Percentiles rank a stretch among this genome's conserved stretches.
These are phyloP conservation scores for Sugiyamaella paludigena DNA, from an alignment of 1,139 yeast genomes.

Conservation along the genomic window DNA sequence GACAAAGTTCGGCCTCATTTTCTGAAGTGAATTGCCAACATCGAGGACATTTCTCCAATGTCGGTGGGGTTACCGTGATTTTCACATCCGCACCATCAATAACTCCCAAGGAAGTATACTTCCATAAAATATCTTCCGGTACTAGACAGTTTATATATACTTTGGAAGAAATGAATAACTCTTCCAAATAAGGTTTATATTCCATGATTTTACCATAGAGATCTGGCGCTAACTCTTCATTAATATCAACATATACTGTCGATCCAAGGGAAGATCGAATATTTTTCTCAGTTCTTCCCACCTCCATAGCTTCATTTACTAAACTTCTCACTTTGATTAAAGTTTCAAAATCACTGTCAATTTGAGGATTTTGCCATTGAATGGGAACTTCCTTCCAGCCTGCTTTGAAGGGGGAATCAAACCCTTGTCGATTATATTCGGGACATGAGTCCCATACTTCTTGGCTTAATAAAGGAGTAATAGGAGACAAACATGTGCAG, in stretches of 20 bases:
- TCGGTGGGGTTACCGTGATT: slow-evolving; percentile 47
- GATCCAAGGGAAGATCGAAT: slow-evolving; percentile 69
- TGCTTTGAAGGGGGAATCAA: slow-evolving; percentile 53
- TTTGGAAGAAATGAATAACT: slow-evolving; percentile 65
- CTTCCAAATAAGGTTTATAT: slow-evolving; percentile 39
- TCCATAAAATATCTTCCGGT: slow-evolving; percentile 33
- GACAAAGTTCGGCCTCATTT: slow-evolving; percentile 56
- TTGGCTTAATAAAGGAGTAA: slow-evolving; percentile 78
- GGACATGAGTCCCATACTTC: slow-evolving; percentile 75
- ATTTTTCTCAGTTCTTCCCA: slow-evolving; percentile 46
- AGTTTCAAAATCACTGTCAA: slow-evolving; percentile 37
- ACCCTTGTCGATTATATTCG: slow-evolving; percentile 35
- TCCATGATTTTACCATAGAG: slow-evolving; percentile 28
- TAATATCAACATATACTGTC: slow-evolving; percentile 42
- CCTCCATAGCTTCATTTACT: slow-evolving; percentile 50
- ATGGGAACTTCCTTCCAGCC: slow-evolving; percentile 44
- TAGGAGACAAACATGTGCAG: slow-evolving; percentile 68
- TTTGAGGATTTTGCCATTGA: slow-evolving; percentile 38
- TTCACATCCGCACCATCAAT: slow-evolving; percentile 37
- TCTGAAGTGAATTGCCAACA: slow-evolving; percentile 82
- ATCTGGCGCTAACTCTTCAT: slow-evolving; percentile 24
- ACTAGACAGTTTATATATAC: slow-evolving; percentile 41
- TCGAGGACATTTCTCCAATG: slow-evolving; percentile 71
- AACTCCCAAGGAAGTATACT: slow-evolving; percentile 31
- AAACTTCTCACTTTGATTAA: slow-evolving; percentile 50